Conservation (phyloP, 371 early-diverging fungal genomes). For the Dichotomocladium elegans region DNA sequence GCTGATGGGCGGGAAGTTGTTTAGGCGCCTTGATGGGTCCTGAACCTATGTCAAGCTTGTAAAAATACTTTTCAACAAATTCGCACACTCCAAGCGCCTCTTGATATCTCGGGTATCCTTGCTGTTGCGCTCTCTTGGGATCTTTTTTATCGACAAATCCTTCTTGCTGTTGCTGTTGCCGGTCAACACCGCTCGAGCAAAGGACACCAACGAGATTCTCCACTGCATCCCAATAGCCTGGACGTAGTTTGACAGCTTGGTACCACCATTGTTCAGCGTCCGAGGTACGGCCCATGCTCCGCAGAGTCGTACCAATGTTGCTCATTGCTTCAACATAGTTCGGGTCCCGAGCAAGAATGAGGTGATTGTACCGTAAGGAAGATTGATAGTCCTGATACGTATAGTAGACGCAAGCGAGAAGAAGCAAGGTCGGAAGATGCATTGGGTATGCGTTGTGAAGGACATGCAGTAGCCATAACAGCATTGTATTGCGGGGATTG, state of each 20-base stretch:
- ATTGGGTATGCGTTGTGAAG: slow-evolving; percentile 60
- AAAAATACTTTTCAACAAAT: slow-evolving; percentile 67
- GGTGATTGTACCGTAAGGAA: slow-evolving; percentile 76
- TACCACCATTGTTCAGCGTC: slow-evolving; percentile 89
- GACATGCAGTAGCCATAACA: slow-evolving; percentile 57
- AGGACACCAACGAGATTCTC: slow-evolving; percentile 85
- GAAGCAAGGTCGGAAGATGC: slow-evolving; percentile 78
- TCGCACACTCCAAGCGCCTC: slow-evolving; percentile 83
- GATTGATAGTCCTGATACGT: slow-evolving; percentile 68
- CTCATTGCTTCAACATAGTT: slow-evolving; percentile 90
- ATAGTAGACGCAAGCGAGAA: slow-evolving; percentile 87
- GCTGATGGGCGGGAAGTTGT: slow-evolving; percentile 54
- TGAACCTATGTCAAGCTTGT: slow-evolving; percentile 15
- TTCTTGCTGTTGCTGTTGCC: neutral
- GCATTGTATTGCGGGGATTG: slow-evolving; percentile 50
- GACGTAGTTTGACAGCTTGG: slow-evolving; percentile 77
- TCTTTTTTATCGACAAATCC: neutral
- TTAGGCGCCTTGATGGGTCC: slow-evolving; percentile 24
- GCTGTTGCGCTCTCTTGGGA: neutral
- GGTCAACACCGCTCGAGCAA: slow-evolving; percentile 37
- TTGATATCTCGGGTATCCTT: slow-evolving; percentile 51
- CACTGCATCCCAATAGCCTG: slow-evolving; percentile 91
- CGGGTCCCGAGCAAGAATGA: slow-evolving; percentile 76
- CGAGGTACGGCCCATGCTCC: slow-evolving; percentile 67
- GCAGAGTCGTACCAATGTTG: slow-evolving; percentile 86